phyloP scores from a whole-genome alignment of 2,329 filamentous ascomycete species.

The Aspergillus texensis region DNA sequence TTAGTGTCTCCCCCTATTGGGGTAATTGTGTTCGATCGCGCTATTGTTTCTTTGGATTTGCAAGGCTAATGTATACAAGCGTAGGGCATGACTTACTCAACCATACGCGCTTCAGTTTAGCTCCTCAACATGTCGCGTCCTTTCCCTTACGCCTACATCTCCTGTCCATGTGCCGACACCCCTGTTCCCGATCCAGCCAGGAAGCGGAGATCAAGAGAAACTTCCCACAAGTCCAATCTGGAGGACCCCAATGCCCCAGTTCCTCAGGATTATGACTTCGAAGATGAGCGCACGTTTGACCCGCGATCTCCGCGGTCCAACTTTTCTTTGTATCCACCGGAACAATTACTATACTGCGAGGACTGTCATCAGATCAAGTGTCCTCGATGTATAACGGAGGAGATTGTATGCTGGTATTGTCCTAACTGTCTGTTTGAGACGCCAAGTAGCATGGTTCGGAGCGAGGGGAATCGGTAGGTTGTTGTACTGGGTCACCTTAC shows the following conservation, averaged over 20 bases:
- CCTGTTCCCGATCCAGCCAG: slow-evolving; percentile 44
- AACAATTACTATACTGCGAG: slow-evolving; percentile 93
- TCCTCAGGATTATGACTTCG: slow-evolving; percentile 54
- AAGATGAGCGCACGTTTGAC: slow-evolving; percentile 81
- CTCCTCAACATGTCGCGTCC: slow-evolving; percentile 51
- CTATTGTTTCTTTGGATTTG: neutral
- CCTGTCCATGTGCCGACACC: slow-evolving; percentile 63
- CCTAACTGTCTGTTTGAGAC: slow-evolving; percentile 96
- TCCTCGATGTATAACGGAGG: slow-evolving; percentile 85
- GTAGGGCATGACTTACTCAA: neutral
- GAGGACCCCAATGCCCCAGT: slow-evolving; percentile 26
- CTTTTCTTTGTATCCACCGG: slow-evolving; percentile 89
- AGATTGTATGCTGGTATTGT: slow-evolving; percentile 94
- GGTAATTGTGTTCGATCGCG: neutral
- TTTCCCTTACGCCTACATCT: slow-evolving; percentile 67
- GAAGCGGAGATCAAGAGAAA: slow-evolving; percentile 41
- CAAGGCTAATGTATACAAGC: neutral
- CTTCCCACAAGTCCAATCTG: slow-evolving; percentile 35
- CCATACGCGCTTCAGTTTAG: neutral
- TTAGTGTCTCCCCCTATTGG: neutral
- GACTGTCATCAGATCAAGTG: slow-evolving; percentile 97
- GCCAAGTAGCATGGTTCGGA: slow-evolving; percentile 86
- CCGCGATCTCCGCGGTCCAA: slow-evolving; percentile 81
- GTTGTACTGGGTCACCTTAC: neutral
- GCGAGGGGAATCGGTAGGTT: slow-evolving; percentile 84